These are phyloP conservation scores for Scheffersomyces segobiensis DNA, from an alignment of 1,139 yeast genomes.

Conservation along the genomic window DNA sequence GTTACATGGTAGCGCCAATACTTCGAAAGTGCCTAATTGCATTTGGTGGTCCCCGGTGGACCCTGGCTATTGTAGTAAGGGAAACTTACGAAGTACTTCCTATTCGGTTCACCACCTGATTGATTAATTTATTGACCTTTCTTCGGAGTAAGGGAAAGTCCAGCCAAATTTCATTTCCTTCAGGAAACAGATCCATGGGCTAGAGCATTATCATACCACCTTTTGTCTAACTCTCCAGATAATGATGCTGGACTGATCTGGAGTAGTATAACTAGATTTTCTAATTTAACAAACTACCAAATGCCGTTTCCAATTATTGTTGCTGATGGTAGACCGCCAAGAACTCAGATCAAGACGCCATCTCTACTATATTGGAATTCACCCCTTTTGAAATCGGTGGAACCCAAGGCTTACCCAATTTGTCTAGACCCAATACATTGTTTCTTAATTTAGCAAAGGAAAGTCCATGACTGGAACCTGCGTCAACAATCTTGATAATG, in stretches of 20 bases:
- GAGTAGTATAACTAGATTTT: conserved; percentile 29
- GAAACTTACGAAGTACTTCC: no score
- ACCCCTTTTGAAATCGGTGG: conserved; percentile 25
- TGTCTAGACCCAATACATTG: conserved; percentile 35
- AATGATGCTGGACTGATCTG: conserved; percentile 21
- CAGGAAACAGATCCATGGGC: conserved; percentile 36
- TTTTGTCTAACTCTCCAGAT: conserved; percentile 22
- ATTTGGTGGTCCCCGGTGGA: no score
- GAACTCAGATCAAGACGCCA: conserved; percentile 12
- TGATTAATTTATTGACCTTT: no score
- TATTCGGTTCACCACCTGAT: no score
- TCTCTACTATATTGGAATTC: conserved; percentile 22
- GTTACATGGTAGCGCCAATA: no score
- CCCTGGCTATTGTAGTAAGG: no score
- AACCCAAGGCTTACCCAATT: conserved; percentile 19
- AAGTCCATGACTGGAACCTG: conserved; percentile 20
- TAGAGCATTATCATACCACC: conserved; percentile 35
- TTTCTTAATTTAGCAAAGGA: conserved; percentile 31
- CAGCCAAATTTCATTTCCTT: neutral
- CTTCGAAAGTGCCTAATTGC: no score
- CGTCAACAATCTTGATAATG: conserved; percentile 20
- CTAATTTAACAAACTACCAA: conserved; percentile 25
- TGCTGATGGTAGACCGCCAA: conserved; percentile 19
- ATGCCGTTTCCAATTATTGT: conserved; percentile 24
- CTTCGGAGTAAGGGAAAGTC: no score